Evolutionary conservation across 257 asterid species (phyloP).

Genomic region (Scutellaria minor): DNA sequence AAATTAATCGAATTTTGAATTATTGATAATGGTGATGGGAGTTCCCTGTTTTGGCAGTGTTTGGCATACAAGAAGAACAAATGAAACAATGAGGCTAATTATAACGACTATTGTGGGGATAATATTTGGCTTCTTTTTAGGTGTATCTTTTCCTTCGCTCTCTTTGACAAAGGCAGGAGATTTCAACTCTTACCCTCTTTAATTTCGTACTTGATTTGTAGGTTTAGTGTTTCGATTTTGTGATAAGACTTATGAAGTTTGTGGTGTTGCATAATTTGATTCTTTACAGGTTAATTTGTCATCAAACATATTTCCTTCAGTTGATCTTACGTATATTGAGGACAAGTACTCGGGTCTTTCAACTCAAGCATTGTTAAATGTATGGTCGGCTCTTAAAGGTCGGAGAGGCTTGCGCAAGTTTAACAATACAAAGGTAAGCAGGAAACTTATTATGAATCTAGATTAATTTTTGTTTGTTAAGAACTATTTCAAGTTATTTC

Average conservation of each 20-base stretch:
- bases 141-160: slow-evolving; percentile 80
- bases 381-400: slow-evolving; percentile 75
- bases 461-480: background rate
- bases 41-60: slow-evolving; percentile 44
- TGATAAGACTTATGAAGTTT: background rate
- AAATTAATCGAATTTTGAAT: slow-evolving; percentile 3
- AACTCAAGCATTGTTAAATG: slow-evolving; percentile 77
- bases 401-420: slow-evolving; percentile 49
- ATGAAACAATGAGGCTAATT: slow-evolving; percentile 77
- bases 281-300: slow-evolving; percentile 57
- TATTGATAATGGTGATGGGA: background rate
- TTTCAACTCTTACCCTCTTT: background rate
- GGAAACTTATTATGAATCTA: background rate
- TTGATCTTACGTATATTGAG: slow-evolving; percentile 67
- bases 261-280: slow-evolving; percentile 30
- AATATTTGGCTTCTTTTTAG: slow-evolving; percentile 80
- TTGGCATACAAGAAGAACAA: slow-evolving; percentile 60
- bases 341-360: slow-evolving; percentile 86
- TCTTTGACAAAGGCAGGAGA: slow-evolving; percentile 72
- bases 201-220: slow-evolving; percentile 6
- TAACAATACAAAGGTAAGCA: slow-evolving; percentile 58
- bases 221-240: slow-evolving; percentile 22
- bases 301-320: slow-evolving; percentile 60
- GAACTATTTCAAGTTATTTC: background rate
- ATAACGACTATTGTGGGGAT: slow-evolving; percentile 74